Base-by-base conservation (phyloP, 2,329 filamentous ascomycete species). In the Monilinia laxa region DNA sequence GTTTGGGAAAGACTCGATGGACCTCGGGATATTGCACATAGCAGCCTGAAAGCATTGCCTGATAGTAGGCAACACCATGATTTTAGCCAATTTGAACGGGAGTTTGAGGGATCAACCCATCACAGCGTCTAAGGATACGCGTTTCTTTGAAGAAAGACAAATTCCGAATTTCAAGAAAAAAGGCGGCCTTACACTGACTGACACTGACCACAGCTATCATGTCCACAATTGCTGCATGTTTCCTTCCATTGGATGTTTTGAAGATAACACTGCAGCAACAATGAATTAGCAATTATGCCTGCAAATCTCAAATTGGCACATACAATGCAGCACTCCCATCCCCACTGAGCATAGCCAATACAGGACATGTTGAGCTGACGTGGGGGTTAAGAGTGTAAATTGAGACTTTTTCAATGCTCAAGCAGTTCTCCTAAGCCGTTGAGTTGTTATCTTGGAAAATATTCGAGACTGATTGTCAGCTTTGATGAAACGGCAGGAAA, bases 241-340 rank as follows among this genome's bases (percentile, higher is more conserved):
- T 31, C 62, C 42, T 62, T 62, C 57, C 57, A 66, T 25, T 64
- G 59, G 9, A 57, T 38, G 11, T 64, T 64, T 52, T 67, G 59
- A 6, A 51, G 38, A 57, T 55, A 64, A 52, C 53, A 67, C 59
- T 64, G 45, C 25, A 38, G 20, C 40, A 23, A n/a, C 11, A 31
- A 1, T 1, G n/a, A 12, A 20, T 66, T 18, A 55, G 40, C 40
- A 62, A 49, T 56, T 23, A 18, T 60, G 25, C 45, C 57, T 42
- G 55, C 40, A 28, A 20, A 23, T 35, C 40, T 28, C 20, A 49
- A 23, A 52, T 47, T 47, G 40, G 51, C 38, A 64, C 51, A 20
- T 52, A 66, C 64, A 20, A 45, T 52, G 49, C 64, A 66, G 47
- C 64, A 66, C 45, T 66, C 64, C 64, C 64, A 59, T 38, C 64